Base-by-base conservation (phyloP, 2,329 filamentous ascomycete species). In the Monilinia fructicola region DNA sequence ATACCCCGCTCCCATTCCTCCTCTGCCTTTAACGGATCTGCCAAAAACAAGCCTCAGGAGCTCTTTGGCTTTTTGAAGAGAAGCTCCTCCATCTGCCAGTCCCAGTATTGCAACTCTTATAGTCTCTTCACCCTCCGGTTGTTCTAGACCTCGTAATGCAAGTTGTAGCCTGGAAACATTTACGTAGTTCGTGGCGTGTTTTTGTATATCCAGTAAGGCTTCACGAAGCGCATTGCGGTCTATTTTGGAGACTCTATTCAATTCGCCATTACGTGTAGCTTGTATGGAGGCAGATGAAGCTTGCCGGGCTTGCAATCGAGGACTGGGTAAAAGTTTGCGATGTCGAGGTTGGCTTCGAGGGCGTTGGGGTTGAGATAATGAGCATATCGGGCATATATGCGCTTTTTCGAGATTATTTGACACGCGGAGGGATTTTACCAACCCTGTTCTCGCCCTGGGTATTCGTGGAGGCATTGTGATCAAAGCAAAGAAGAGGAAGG, bases 81-180 rank as follows among this genome's bases (percentile, higher is more conserved):
- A 77, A 16, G 53, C 59, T 1, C 71, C 50, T 76, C 73, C 54
- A 76, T 78, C 72, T 40, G 69, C 66, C 1, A 87, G 74, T 12
- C 82, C 83, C 10, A 88, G 75, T 56, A 89, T 79, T 18, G 86
- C 86, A 66, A 89, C 79, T 23, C 86, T 81, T 42, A 88, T 81
- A 2, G 83, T 81, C 75, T 89, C 87, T 46, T 81, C 74, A 4
- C 87, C 87, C 0, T 84, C 78, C 1, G 76, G 74, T 73, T 89
- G 84, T 44, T 83, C 82, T 67, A 89, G 76, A 28, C 90, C 87
- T 69, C 86, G 83, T 28, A 92, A 78, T 16, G 90, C 90, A 71
- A 94, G 83, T 76, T 91, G 88, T 55, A 93, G 76, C 65, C 89
- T 83, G 40, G 89, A 86, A n/a, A 89, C 82, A 73, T 90, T 90